phyloP scores from a whole-genome alignment of 805 yeast genomes.

The Starmerella apicola region DNA sequence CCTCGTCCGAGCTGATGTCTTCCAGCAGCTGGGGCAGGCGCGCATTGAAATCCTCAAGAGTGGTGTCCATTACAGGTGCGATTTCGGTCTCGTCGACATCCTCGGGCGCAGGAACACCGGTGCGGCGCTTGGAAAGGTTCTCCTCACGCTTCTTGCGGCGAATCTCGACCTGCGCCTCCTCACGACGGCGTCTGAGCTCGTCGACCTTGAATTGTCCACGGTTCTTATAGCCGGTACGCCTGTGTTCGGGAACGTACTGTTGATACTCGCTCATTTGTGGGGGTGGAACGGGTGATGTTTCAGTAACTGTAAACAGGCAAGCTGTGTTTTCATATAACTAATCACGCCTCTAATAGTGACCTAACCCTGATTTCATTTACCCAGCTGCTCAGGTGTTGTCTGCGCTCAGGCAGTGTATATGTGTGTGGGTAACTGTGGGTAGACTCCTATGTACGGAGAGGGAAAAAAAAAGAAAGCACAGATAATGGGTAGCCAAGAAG shows the following conservation, averaged over 20 bases:
- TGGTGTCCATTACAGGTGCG: constrained; percentile 18
- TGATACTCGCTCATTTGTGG: constrained; percentile 17
- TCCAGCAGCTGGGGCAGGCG: constrained; percentile 75
- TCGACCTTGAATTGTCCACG: constrained; percentile 88
- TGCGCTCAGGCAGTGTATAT: too few species aligned
- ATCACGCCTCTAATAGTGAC: neutral
- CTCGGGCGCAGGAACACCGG: constrained; percentile 25
- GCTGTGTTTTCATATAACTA: too few species aligned
- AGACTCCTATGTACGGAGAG: too few species aligned
- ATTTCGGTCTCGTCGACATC: constrained; percentile 39
- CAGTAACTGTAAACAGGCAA: too few species aligned
- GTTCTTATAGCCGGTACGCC: constrained; percentile 92
- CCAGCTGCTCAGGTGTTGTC: too few species aligned
- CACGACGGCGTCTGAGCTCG: constrained; percentile 95
- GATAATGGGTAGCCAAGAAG: too few species aligned
- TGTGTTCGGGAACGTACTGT: constrained; percentile 91
- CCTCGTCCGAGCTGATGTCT: constrained; percentile 59
- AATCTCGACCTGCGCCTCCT: constrained; percentile 90
- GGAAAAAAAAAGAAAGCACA: too few species aligned
- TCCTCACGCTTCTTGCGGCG: constrained; percentile 96
- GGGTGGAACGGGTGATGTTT: too few species aligned
- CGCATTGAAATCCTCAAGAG: constrained; percentile 19
- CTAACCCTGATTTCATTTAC: too few species aligned
- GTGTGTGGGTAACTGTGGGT: too few species aligned
- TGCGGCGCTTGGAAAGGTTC: constrained; percentile 80